Evolutionary conservation across 2,329 filamentous ascomycete genomes (phyloP).

Genomic region (Boeremia exigua): DNA sequence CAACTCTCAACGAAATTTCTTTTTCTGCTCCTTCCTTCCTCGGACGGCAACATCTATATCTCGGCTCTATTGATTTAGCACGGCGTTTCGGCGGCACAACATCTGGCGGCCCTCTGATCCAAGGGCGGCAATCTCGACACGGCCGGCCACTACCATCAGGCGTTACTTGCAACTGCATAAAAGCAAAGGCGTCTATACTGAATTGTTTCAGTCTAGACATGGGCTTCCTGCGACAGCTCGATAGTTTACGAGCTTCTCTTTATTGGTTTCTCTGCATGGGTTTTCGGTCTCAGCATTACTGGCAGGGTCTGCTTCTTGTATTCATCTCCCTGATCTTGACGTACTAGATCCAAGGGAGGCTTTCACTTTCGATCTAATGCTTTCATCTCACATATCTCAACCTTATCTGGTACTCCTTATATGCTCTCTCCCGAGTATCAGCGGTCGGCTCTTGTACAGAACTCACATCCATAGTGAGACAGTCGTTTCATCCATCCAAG

Average conservation of each 20-base stretch:
- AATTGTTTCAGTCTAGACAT: slow-evolving; percentile 40
- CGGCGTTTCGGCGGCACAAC: slow-evolving; percentile 41
- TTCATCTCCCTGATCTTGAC: slow-evolving; percentile 10
- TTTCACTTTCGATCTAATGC: slow-evolving; percentile 26
- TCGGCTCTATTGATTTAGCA: slow-evolving; percentile 43
- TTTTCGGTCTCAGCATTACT: slow-evolving; percentile 26
- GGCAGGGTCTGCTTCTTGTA: slow-evolving; percentile 28
- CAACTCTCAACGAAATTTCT: slow-evolving; percentile 16
- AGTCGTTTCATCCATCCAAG: slow-evolving; percentile 31
- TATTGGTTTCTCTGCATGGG: slow-evolving; percentile 1
- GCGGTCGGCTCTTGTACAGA: slow-evolving; percentile 24
- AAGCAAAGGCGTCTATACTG: slow-evolving; percentile 41
- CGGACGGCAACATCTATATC: slow-evolving; percentile 20
- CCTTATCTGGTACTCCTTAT: slow-evolving; percentile 30
- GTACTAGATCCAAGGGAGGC: slow-evolving; percentile 21
- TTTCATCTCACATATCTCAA: slow-evolving; percentile 20
- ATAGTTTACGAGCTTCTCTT: slow-evolving; percentile 21
- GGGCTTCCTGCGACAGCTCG: slow-evolving; percentile 25
- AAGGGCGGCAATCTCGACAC: slow-evolving; percentile 34
- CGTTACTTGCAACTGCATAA: slow-evolving; percentile 34
- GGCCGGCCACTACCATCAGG: slow-evolving; percentile 25
- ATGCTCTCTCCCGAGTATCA: slow-evolving; percentile 14
- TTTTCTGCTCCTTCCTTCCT: slow-evolving; percentile 17
- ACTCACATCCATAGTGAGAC: slow-evolving; percentile 17
- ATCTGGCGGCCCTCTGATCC: slow-evolving; percentile 27